phyloP scores from a whole-genome alignment of 768 basidiomycete genomes.

The Boletus barrowsii region DNA sequence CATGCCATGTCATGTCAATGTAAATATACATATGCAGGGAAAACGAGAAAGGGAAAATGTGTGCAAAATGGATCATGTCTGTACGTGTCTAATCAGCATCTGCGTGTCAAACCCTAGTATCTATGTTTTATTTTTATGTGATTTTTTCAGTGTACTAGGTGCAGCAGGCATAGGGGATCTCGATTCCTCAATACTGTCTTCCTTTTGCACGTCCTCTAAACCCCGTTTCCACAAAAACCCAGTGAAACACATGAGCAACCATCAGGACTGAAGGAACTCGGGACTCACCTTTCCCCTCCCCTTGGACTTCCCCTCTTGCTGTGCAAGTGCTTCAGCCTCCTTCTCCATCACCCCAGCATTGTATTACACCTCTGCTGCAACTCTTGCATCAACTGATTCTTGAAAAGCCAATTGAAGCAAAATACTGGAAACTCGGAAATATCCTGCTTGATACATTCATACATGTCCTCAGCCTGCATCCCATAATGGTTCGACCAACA shows the following conservation, averaged over 20 bases:
- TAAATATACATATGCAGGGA: too few species aligned
- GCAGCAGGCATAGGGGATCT: slow-evolving; percentile 59
- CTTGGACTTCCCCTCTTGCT: slow-evolving; percentile 65
- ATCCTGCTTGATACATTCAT: slow-evolving; percentile 94
- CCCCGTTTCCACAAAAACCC: slow-evolving; percentile 57
- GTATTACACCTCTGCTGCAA: slow-evolving; percentile 86
- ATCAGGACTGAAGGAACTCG: not conserved
- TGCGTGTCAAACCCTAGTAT: not conserved
- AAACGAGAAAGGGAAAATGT: not conserved
- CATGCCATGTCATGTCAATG: too few species aligned
- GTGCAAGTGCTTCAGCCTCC: slow-evolving; percentile 67
- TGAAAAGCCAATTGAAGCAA: slow-evolving; percentile 98
- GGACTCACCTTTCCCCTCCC: slow-evolving; percentile 62
- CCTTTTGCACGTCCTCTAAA: slow-evolving; percentile 61
- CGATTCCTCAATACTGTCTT: slow-evolving; percentile 47
- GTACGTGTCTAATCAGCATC: not conserved
- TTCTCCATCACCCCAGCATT: slow-evolving; percentile 85
- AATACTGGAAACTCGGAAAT: slow-evolving; percentile 97
- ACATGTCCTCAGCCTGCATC: slow-evolving; percentile 83
- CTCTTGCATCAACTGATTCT: slow-evolving; percentile 87
- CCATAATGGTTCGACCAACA: slow-evolving; percentile 89
- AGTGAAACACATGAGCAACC: not conserved
- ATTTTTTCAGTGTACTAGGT: slow-evolving; percentile 51
- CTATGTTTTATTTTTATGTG: slow-evolving; percentile 66
- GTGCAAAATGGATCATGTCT: not conserved